These are phyloP conservation scores for Trypanosoma lewisi DNA, from an alignment of 208 protist species.

Conservation along the genomic window DNA sequence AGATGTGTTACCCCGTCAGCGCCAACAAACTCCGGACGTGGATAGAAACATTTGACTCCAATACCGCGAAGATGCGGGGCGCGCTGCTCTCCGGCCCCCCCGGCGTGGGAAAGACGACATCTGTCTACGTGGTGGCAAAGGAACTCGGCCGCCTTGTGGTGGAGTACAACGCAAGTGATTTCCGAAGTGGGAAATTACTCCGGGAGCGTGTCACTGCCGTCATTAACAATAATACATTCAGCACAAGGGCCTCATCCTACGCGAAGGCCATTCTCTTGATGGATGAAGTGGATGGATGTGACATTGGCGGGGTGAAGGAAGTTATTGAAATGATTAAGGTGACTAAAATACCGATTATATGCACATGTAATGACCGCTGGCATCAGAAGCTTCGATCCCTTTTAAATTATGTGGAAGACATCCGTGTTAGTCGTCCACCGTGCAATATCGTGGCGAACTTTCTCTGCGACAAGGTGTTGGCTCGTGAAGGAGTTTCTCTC, in stretches of 20 bases:
- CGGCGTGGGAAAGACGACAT: constrained; percentile 99
- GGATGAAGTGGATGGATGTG: constrained; percentile 99
- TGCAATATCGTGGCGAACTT: constrained; percentile 86
- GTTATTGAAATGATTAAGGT: constrained; percentile 95
- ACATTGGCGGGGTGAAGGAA: constrained; percentile 96
- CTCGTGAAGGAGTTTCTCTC: constrained; percentile 88
- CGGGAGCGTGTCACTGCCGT: constrained; percentile 72
- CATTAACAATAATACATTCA: constrained; percentile 82
- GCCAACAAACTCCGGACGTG: constrained; percentile 91
- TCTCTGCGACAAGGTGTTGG: constrained; percentile 84
- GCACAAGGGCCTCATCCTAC: constrained; percentile 46
- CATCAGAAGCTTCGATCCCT: constrained; percentile 93
- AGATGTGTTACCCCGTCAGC: constrained; percentile 92
- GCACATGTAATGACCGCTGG: constrained; percentile 98
- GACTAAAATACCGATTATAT: constrained; percentile 96
- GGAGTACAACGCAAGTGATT: constrained; percentile 99
- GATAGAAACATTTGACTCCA: constrained; percentile 87
- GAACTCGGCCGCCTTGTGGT: constrained; percentile 91
- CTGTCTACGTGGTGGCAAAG: constrained; percentile 89
- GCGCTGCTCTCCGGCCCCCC: constrained; percentile 95
- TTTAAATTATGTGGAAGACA: constrained; percentile 94
- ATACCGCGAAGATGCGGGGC: constrained; percentile 50
- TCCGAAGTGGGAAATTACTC: constrained; percentile 93
- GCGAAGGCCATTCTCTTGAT: constrained; percentile 94
- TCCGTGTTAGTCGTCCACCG: constrained; percentile 91